phyloP scores from a whole-genome alignment of 176 grass and related monocot genomes.

The Luzula sylvatica region DNA sequence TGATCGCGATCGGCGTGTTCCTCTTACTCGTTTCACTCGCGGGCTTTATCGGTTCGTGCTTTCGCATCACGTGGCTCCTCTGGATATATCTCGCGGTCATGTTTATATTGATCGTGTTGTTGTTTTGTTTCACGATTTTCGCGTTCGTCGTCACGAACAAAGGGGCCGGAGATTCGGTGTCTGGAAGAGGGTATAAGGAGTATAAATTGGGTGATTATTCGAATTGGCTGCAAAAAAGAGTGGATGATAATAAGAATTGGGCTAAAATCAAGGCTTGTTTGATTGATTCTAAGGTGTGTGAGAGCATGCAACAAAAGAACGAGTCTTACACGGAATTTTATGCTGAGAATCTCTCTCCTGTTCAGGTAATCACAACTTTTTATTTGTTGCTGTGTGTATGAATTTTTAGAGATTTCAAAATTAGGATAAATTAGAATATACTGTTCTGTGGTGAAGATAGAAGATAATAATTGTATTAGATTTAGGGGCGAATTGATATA shows the following conservation, averaged over 20 bases:
- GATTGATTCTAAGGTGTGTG: constrained; percentile 27
- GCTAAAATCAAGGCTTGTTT: constrained; percentile 32
- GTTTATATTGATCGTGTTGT: constrained; percentile 70
- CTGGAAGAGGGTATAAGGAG: constrained; percentile 30
- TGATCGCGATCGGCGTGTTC: constrained; percentile 54
- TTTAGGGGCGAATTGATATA: too few species aligned
- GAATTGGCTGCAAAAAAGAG: constrained; percentile 34
- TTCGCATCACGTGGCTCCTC: constrained; percentile 63
- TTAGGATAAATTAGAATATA: too few species aligned
- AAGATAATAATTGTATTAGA: too few species aligned
- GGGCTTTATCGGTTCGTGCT: constrained; percentile 73
- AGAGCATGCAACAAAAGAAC: constrained; percentile 8
- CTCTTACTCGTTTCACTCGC: constrained; percentile 63
- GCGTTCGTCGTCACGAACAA: constrained; percentile 76
- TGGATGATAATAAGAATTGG: constrained; percentile 28
- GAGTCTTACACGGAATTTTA: constrained; percentile 1
- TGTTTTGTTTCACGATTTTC: constrained; percentile 66
- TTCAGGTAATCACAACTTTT: constrained; percentile 19
- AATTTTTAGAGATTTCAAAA: neutral
- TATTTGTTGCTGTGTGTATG: neutral
- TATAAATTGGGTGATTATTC: constrained; percentile 37
- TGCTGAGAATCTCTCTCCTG: constrained; percentile 16
- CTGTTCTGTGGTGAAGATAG: neutral
- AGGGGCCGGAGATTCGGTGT: constrained; percentile 62
- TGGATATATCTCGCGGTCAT: constrained; percentile 88